phyloP scores from a whole-genome alignment of 2,329 filamentous ascomycete genomes.

The Ascosphaera pollenicola region DNA sequence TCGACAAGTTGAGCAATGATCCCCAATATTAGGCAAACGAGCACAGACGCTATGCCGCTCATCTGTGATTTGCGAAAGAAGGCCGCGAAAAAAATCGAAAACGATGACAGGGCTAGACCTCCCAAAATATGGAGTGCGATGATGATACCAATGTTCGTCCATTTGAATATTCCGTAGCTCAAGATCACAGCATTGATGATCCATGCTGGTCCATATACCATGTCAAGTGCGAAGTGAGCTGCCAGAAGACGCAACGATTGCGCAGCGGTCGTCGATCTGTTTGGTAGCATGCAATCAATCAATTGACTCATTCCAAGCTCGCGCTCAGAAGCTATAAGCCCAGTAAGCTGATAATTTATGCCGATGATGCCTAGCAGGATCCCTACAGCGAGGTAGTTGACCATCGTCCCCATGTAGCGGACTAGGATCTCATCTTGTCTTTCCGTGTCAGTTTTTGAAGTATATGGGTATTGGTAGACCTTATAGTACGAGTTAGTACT shows the following conservation, averaged over 20 bases:
- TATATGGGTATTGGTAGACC: slow-evolving; percentile 47
- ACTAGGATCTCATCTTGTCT: slow-evolving; percentile 42
- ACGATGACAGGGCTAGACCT: slow-evolving; percentile 58
- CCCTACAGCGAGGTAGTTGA: slow-evolving; percentile 53
- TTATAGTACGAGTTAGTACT: slow-evolving; percentile 8
- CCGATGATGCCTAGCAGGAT: slow-evolving; percentile 64
- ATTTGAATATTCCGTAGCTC: slow-evolving; percentile 38
- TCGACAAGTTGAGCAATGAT: slow-evolving; percentile 61
- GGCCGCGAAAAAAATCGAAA: slow-evolving; percentile 58
- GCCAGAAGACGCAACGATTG: slow-evolving; percentile 58
- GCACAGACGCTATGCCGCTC: slow-evolving; percentile 58
- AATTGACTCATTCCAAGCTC: slow-evolving; percentile 75
- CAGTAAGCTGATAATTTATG: slow-evolving; percentile 68
- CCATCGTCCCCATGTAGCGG: slow-evolving; percentile 50
- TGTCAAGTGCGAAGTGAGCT: slow-evolving; percentile 57
- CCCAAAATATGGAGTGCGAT: slow-evolving; percentile 52
- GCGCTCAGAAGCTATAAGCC: slow-evolving; percentile 64
- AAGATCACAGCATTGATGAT: slow-evolving; percentile 49
- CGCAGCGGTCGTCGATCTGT: slow-evolving; percentile 48
- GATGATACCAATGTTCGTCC: slow-evolving; percentile 42
- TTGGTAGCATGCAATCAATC: slow-evolving; percentile 80
- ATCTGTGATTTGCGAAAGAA: slow-evolving; percentile 79
- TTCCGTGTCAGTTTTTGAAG: slow-evolving; percentile 45
- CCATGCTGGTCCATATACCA: slow-evolving; percentile 68
- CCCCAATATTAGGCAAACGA: slow-evolving; percentile 51